Evolutionary conservation across 1,284 basidiomycete species (phyloP), one percentile per base, ranked within the genome.

Genomic region (Sporisorium scitamineum): DNA sequence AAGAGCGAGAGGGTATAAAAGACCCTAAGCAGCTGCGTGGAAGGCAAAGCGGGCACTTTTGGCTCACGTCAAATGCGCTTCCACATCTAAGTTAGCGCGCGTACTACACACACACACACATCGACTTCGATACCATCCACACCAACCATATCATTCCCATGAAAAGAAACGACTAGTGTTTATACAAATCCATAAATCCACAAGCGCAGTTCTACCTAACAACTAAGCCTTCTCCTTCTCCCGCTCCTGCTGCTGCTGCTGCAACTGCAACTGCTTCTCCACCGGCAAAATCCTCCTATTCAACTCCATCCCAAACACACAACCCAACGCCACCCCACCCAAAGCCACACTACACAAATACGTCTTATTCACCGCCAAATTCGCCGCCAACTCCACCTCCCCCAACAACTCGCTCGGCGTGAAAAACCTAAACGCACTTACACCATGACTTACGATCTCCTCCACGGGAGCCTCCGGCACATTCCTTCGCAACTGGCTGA

Each of bases 291-390:
- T 65, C 10, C 69, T 26, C 14, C 69, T 41, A 41, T 69, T 63
- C 44, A 78, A 70, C 60, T 78, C 76, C 76, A 78, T 78, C 14
- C 65, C 69, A 34, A 76, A 73, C 29, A 62, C 52, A 29, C 48
- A 42, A 8, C 60, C n/a, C 55, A 78, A 67, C 41, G 63, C 69
- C 11, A 63, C 45, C 7, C 48, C 68, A 9, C 68, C 76, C n/a
- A 78, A 42, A 18, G 59, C 64, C 20, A 60, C 72, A 1, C 53
- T 51, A 45, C 60, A 61, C 45, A 78, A 37, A 32, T 53, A 78
- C 2, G 62, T 65, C 57, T 72, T 67, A 58, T 64, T 64, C 22
- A 78, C 45, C 7, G 76, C 76, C 41, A 53, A 16, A 58, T 73
- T 78, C 4, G 73, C 76, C 7, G 76, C 76, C 32, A 65, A 42